Percentiles rank a stretch among this genome's conserved stretches.
These are phyloP conservation scores for Diplocarpon rosae DNA, from an alignment of 2,329 filamentous ascomycete genomes.

Conservation along the genomic window DNA sequence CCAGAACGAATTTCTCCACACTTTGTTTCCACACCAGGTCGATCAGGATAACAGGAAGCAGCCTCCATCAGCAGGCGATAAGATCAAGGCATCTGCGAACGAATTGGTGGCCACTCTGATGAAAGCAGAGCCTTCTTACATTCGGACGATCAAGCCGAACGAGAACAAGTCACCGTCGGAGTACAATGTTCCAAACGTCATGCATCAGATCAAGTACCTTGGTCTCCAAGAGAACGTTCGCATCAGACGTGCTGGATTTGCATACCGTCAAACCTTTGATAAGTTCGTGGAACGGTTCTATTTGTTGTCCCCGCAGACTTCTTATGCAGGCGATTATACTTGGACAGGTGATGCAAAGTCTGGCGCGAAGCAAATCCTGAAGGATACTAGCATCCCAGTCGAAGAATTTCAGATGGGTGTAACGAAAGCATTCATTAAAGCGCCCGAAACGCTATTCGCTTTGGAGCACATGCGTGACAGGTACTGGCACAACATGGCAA, in stretches of 20 bases:
- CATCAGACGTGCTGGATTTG: constrained; percentile 91
- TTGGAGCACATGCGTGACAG: constrained; percentile 94
- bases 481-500: constrained; percentile 99
- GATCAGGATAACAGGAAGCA: constrained; percentile 93
- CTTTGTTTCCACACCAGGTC: constrained; percentile 82
- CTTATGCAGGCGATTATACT: constrained; percentile 93
- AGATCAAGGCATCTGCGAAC: constrained; percentile 91
- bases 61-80: constrained; percentile 89
- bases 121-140: constrained; percentile 96
- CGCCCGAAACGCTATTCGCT: constrained; percentile 91
- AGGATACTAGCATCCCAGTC: constrained; percentile 87
- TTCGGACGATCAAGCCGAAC: constrained; percentile 98
- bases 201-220: constrained; percentile 98
- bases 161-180: constrained; percentile 95
- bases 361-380: constrained; percentile 84
- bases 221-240: constrained; percentile 99
- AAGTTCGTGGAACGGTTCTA: constrained; percentile 98
- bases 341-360: constrained; percentile 84
- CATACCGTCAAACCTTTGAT: constrained; percentile 92
- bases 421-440: constrained; percentile 96
- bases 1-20: constrained; percentile 75
- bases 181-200: constrained; percentile 82
- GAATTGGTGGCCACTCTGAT: constrained; percentile 89
- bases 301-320: constrained; percentile 83
- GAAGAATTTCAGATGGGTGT: constrained; percentile 98